Base-by-base conservation (phyloP, 2,329 filamentous ascomycete species). In the Sphaerulina populicola region DNA sequence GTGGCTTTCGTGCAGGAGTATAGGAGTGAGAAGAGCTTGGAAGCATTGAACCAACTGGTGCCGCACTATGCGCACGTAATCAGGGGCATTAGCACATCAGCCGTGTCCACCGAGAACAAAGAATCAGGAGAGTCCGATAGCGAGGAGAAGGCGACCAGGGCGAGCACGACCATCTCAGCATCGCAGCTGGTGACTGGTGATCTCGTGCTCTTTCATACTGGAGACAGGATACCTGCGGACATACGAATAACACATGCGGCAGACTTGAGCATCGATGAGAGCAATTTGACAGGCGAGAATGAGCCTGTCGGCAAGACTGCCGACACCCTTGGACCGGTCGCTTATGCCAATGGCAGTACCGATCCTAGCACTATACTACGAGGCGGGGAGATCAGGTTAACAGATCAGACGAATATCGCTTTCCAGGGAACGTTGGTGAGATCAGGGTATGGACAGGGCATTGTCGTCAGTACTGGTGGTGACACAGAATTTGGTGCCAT, bases 1-100 rank as follows among this genome's bases (percentile, higher is more conserved):
- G 93, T 98, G 38, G 93, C 91, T 1, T 98, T 98, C 62, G 82
- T 97, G 47, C 93, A 98, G 67, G 93, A 98, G 71, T 98, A 98
- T 68, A 79, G 93, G 53, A 97, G 93, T 6, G 93, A 98, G 68
- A 94, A 98, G 70, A 97, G 91, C 2, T 82, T 98, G 59, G 93
- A 98, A 69, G 93, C 93, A 15, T 74, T 98, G 60, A 96, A 86
- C 65, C 88, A 93, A 62, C 74, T 98, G 23, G 91, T 98, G 0
- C 94, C 93, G 27, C 94, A 97, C 67, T 88, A 90, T 67, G 93
- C 94, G 29, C 90, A 98, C 71, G 76, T 97, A n/a, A 88, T 98
- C 54, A 83, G 94, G 23, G 44, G 43, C 15, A 44, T 21, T 29
- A 42, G 6, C 23, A 43, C 12, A n/a, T 42, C 56, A 39, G 49